phyloP scores from a whole-genome alignment of 805 yeast genomes.

The Torulaspora franciscae region DNA sequence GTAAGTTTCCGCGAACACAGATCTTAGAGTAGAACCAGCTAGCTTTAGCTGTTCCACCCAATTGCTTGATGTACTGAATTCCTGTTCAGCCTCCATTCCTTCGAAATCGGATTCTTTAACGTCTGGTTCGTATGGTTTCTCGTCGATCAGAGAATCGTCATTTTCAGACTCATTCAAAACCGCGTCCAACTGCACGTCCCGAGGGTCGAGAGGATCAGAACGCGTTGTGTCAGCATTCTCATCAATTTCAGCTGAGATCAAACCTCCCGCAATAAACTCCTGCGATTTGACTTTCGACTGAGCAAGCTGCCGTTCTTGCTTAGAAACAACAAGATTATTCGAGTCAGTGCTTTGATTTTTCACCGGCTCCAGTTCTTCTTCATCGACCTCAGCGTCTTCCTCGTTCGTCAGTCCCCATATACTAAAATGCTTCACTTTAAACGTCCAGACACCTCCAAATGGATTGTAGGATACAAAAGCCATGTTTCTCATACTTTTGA shows the following conservation, averaged over 20 bases:
- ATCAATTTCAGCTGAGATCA: background rate
- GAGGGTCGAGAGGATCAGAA: constrained; percentile 9
- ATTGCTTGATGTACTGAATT: constrained; percentile 48
- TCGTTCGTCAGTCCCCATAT: constrained; percentile 86
- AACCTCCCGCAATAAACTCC: constrained; percentile 6
- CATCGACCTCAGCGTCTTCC: constrained; percentile 53
- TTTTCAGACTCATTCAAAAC: constrained; percentile 22
- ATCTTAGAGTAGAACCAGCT: constrained; percentile 35
- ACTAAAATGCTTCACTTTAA: constrained; percentile 85
- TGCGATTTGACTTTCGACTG: constrained; percentile 11
- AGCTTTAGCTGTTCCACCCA: constrained; percentile 63
- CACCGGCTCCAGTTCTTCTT: constrained; percentile 35
- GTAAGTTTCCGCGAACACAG: constrained; percentile 32
- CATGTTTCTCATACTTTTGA: constrained; percentile 61
- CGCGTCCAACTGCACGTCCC: constrained; percentile 9
- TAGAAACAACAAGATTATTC: constrained; percentile 7
- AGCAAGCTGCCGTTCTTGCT: constrained; percentile 10
- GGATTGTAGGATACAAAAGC: constrained; percentile 78
- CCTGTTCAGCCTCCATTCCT: constrained; percentile 41
- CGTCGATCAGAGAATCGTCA: constrained; percentile 41
- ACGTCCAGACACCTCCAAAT: constrained; percentile 67
- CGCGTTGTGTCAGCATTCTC: constrained; percentile 4
- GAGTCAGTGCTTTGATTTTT: constrained; percentile 13
- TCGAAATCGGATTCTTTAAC: constrained; percentile 44
- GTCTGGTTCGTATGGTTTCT: constrained; percentile 69